A percentile compares a stretch with the other conserved stretches of the same genome.
Conservation (phyloP, 257 asterid genomes). For the Oldenlandia corymbosa region DNA sequence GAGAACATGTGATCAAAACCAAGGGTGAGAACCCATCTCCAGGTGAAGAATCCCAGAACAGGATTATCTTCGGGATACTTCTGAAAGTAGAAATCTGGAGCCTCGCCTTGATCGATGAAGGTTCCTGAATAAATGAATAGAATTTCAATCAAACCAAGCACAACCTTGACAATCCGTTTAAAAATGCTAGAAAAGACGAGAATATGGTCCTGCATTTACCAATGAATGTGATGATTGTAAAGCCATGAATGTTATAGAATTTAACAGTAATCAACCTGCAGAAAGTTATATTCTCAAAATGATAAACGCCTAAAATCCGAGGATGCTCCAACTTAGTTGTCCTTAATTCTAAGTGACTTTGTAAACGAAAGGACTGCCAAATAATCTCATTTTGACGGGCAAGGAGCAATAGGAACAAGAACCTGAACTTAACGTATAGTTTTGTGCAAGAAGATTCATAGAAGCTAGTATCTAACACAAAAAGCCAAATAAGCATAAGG, state of each 20-base stretch:
- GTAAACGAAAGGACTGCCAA: too few species aligned
- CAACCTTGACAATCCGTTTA: neutral
- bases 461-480: too few species aligned
- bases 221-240: neutral
- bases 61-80: conserved; percentile 71
- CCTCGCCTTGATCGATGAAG: conserved; percentile 64
- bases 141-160: neutral
- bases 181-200: neutral
- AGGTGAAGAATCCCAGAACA: conserved; percentile 56
- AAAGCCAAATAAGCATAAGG: neutral
- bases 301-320: neutral
- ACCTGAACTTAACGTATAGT: neutral
- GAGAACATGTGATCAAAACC: conserved; percentile 91
- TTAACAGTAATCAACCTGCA: neutral
- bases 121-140: conserved; percentile 46
- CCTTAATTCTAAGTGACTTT: too few species aligned
- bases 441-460: neutral
- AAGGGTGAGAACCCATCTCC: conserved; percentile 79
- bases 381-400: neutral
- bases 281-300: neutral
- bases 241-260: neutral
- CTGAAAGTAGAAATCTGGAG: conserved; percentile 54
- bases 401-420: neutral
- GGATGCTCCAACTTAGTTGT: too few species aligned
- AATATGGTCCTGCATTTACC: neutral